Evolutionary conservation across 2,329 filamentous ascomycete genomes (phyloP), one percentile per base, ranked within the genome.

Genomic region (Hirsutella rhossiliensis): DNA sequence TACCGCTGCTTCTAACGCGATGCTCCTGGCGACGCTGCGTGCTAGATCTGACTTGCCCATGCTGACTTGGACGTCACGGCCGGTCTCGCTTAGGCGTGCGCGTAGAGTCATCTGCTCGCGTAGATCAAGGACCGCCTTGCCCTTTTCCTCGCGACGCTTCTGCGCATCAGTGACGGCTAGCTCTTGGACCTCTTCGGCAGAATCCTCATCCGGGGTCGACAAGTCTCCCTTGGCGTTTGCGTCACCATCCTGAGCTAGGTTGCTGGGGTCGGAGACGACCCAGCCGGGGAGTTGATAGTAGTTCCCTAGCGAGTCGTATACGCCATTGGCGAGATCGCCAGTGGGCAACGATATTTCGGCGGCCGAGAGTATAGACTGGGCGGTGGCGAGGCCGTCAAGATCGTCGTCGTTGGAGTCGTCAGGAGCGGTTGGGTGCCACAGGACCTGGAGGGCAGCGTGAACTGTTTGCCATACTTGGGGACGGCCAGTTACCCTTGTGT

Each of bases 401-500:
- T 59, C 60, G 32, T 66, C 65, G 3, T 64, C 54, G 20, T 63
- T 62, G 9, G 54, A 54, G 38, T 59, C 56, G n/a, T 59, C 54
- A 5, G 47, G 48, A 20, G 76, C 71, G 1, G 72, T 68, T 0
- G 72, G 68, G 11, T 72, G 71, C 66, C 82, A 82, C 48, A 95
- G 60, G 7, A 85, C 66, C 48, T 84, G 75, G 17, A 87, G 70
- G 0, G 81, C 83, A 1, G 78, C 68, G 39, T 74, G 73, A 13
- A 96, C 62, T 0, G 85, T 82, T 52, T 78, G 78, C 90, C 90
- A 97, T 23, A 92, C 75, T 61, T 95, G 86, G 5, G 73, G 56
- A 4, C 78, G 73, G 2, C 87, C 87, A 0, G 83, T 84, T 15
- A 94, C 86, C 40, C 87, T 72, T 2, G 89, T 96, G 48, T 96